Percentiles rank a stretch among this genome's conserved stretches.
Evolutionary conservation across 1,284 basidiomycete species (phyloP).

Genomic region (Cystobasidiaceae sp.): DNA sequence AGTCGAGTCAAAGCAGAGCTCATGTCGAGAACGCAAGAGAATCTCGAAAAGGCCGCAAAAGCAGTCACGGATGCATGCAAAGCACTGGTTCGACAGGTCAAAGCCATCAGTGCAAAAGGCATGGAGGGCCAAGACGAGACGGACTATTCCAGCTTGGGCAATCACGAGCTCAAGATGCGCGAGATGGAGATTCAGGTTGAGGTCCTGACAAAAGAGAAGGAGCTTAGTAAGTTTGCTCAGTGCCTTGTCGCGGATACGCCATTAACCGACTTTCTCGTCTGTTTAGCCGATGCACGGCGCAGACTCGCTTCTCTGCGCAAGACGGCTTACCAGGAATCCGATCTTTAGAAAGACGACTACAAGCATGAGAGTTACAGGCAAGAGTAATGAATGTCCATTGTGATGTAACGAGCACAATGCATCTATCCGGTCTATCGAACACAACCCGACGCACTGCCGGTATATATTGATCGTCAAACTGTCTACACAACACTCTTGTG

Average conservation of each 20-base stretch:
- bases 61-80: slow-evolving; percentile 99
- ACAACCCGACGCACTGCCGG: too few species aligned
- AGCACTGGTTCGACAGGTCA: slow-evolving; percentile 93
- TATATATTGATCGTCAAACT: too few species aligned
- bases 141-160: slow-evolving; percentile 59
- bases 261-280: too few species aligned
- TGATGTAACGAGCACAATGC: too few species aligned
- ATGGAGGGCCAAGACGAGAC: slow-evolving; percentile 64
- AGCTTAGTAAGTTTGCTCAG: slow-evolving; percentile 54
- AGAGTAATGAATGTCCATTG: too few species aligned
- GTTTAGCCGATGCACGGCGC: slow-evolving; percentile 67
- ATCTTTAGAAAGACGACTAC: slow-evolving; percentile 18
- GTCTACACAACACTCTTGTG: too few species aligned
- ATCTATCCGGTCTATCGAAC: too few species aligned
- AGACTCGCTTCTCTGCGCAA: slow-evolving; percentile 82
- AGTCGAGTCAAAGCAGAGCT: slow-evolving; percentile 96
- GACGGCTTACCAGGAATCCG: slow-evolving; percentile 60
- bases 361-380: too few species aligned
- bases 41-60: slow-evolving; percentile 91
- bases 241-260: not conserved
- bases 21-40: slow-evolving; percentile 97
- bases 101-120: slow-evolving; percentile 77
- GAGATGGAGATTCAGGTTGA: slow-evolving; percentile 99
- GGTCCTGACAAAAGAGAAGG: slow-evolving; percentile 93
- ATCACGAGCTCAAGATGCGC: slow-evolving; percentile 89